Evolutionary conservation across 371 early-diverging fungal genomes (phyloP).

Genomic region (Apophysomyces elegans): DNA sequence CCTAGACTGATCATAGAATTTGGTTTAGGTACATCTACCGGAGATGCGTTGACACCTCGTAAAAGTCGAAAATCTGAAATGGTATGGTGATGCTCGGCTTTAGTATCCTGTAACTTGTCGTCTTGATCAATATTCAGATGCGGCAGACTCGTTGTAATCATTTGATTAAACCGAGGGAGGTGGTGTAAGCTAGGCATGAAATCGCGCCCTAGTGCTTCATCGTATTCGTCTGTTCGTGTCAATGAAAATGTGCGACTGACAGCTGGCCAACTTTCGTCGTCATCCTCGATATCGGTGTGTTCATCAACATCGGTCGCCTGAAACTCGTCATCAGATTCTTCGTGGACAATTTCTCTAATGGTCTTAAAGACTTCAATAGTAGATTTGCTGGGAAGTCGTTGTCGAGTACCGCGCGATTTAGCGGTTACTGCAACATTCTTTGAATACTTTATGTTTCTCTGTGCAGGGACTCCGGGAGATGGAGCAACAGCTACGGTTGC

Average conservation of each 20-base stretch:
- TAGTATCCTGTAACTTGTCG: neutral
- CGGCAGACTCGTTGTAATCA: constrained; percentile 27
- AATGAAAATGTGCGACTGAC: constrained; percentile 52
- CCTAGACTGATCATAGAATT: constrained; percentile 13
- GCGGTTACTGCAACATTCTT: neutral
- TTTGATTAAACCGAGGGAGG: constrained; percentile 33
- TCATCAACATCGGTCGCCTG: constrained; percentile 41
- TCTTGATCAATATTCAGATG: constrained; percentile 40
- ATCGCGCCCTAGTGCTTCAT: constrained; percentile 62
- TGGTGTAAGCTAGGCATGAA: constrained; percentile 36
- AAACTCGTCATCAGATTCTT: constrained; percentile 63
- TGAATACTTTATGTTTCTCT: constrained; percentile 12
- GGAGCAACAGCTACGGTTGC: neutral
- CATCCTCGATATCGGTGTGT: constrained; percentile 28
- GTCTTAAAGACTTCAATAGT: constrained; percentile 65
- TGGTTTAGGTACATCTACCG: constrained; percentile 5
- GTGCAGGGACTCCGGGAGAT: neutral
- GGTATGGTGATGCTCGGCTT: constrained; percentile 13
- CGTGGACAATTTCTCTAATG: constrained; percentile 57
- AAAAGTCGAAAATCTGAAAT: constrained; percentile 17
- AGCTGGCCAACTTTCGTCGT: constrained; percentile 11
- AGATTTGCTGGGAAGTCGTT: constrained; percentile 48
- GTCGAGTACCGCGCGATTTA: constrained; percentile 34
- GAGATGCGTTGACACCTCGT: neutral
- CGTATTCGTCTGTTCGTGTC: constrained; percentile 65